Evolutionary conservation across 441 rosid species (phyloP), one percentile per base, ranked within the genome.

Genomic region (California macrophylla): DNA sequence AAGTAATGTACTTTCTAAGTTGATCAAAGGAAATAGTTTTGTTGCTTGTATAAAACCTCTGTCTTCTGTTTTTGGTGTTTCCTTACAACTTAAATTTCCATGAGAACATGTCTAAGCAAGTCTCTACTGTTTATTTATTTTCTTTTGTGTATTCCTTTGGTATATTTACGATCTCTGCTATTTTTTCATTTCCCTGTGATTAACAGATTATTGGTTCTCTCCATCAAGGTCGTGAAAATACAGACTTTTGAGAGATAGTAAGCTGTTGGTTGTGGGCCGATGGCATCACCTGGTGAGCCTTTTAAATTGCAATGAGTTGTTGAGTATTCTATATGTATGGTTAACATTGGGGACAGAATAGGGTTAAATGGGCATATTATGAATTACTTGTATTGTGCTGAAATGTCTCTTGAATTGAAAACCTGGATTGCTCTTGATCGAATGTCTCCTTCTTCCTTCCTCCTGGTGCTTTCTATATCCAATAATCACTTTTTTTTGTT

Each of bases 271-370:
- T 47, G 61, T 21, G 79, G 68, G 78, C 79, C 74, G 80, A 86
- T 91, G 97, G 97, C 89, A 77, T 83, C 96, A 69, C 82, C 83
- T 50, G 83, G 82, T 80, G 71, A 76, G 77, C 34, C 28, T 15
- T 54, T 58, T 56, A 15, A 23, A 21, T 24, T 56, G 29, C 40
- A 15, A 29, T 73, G 10, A n/a, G 34, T 56, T 72, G 47, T 69
- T 23, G 63, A 15, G 9, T 56, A n/a, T n/a, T 16, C 21, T 50
- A 56, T 24, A 21, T 56, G 63, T 24, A 21, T 56, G 28, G 26
- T 10, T 18, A 24, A 10, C 63, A 23, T 10, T 56, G 63, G 63
- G 15, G 9, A 21, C 5, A 0, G n/a, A 56, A 56, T 56, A 56
- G 29, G 28, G 24, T 20, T 10, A 7, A 21, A 56, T 3, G 63